Evolutionary conservation across 1,139 yeast species (phyloP).

Genomic region (Diutina pseudorugosa): DNA sequence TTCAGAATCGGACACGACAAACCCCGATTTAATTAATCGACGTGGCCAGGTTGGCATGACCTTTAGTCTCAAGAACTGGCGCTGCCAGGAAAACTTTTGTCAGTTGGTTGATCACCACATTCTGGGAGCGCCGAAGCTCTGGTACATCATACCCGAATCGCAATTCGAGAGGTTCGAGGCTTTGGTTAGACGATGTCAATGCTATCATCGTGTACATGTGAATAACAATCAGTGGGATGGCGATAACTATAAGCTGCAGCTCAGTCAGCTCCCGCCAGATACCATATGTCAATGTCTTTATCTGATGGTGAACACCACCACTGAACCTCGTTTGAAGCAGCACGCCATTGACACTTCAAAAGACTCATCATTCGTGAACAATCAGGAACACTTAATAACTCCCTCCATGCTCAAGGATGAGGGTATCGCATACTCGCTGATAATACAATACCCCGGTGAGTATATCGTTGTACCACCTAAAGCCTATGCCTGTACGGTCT

Average conservation of each 20-base stretch:
- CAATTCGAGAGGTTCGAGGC: conserved; percentile 52
- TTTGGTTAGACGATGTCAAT: conserved; percentile 12
- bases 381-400: conserved; percentile 33
- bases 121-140: conserved; percentile 56
- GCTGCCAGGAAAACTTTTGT: conserved; percentile 63
- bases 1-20: conserved; percentile 27
- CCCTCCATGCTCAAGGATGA: conserved; percentile 34
- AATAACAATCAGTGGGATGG: background rate
- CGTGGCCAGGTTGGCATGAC: conserved; percentile 43
- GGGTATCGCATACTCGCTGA: conserved; percentile 35
- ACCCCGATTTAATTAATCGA: conserved; percentile 22
- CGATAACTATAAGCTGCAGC: background rate
- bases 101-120: conserved; percentile 58
- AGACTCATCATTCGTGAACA: conserved; percentile 6
- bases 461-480: conserved; percentile 45
- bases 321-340: background rate
- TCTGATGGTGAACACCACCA: conserved; percentile 2
- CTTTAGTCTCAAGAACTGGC: conserved; percentile 65
- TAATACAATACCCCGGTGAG: conserved; percentile 50
- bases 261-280: background rate
- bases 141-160: conserved; percentile 73
- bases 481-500: conserved; percentile 35
- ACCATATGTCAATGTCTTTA: background rate
- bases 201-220: background rate
- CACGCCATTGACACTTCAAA: background rate